Base-by-base conservation (phyloP, 1,284 basidiomycete genomes). In the Melampsora americana region DNA sequence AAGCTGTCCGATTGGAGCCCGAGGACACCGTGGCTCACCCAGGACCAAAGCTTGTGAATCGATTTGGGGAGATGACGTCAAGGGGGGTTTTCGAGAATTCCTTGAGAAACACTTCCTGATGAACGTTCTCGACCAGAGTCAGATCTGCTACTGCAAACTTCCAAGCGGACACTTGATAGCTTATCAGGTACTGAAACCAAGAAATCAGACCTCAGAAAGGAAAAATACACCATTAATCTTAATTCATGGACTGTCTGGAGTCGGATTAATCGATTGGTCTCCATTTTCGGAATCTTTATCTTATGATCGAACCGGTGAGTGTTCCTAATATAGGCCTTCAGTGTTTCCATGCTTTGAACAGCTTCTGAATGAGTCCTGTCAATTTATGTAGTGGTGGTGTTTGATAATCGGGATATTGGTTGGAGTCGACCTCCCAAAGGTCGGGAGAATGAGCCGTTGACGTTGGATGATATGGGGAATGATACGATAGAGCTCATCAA, bases 331-430 rank as follows among this genome's bases (percentile, higher is more conserved):
- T 12, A 23, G 20, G 18, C 1, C 53, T n/a, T 1, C 53, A n/a
- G 3, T 28, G 7, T 28, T 56, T 6, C 14, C 53, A 23, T 42
- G 9, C 2, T 28, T 18, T 56, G 53, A 56, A n/a, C n/a, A 6
- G 11, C 11, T 23, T 56, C 18, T 23, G 53, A n/a, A 56, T 56
- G 20, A 6, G 11, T 6, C n/a, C 7, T 56, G 53, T 56, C 1
- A n/a, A 56, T 7, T 56, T 56, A 5, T 14, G 23, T 28, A 56
- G 53, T 56, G 20, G 53, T 56, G 53, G 53, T 56, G 53, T 56
- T 56, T 56, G 53, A 56, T 56, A 56, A 56, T 18, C 53, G 53
- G 6, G 53, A 56, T 28, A 56, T 56, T 28, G 53, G 53, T 56
- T 56, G 53, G 53, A 56, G 53, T 56, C 20, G 26, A 56, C 53